A percentile compares a stretch with the other conserved stretches of the same genome.
Evolutionary conservation across 2,329 filamentous ascomycete species (phyloP).

Genomic region (Exophiala sp.): DNA sequence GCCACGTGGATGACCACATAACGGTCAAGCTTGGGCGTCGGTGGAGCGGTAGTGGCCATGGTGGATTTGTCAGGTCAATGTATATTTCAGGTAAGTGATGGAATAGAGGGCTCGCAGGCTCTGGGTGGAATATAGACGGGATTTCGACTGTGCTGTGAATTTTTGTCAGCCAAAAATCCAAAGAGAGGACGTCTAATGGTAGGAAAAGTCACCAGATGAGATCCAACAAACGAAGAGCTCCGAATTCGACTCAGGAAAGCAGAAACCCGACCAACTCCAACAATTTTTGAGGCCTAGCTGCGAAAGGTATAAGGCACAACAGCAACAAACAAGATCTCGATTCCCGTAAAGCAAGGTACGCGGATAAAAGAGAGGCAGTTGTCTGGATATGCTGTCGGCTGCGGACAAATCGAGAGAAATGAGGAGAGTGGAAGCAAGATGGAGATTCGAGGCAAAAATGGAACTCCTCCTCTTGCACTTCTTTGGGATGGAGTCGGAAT

Average conservation of each 20-base stretch:
- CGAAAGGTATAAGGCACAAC: conserved; percentile 8
- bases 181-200: neutral
- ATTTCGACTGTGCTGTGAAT: conserved; percentile 7
- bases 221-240: conserved; percentile 11
- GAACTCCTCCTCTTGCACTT: neutral
- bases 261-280: conserved; percentile 26
- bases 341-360: conserved; percentile 29
- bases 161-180: conserved; percentile 10
- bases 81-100: neutral
- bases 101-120: neutral
- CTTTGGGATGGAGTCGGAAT: conserved; percentile 1
- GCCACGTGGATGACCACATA: conserved; percentile 98
- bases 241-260: conserved; percentile 21
- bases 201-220: conserved; percentile 16
- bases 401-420: conserved; percentile 28
- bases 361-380: conserved; percentile 33
- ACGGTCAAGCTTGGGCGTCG: conserved; percentile 78
- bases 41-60: conserved; percentile 46
- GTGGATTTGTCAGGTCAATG: conserved; percentile 26
- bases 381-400: conserved; percentile 30
- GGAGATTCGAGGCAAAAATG: conserved; percentile 22
- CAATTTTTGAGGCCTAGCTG: conserved; percentile 11
- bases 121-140: conserved; percentile 5
- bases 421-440: conserved; percentile 27
- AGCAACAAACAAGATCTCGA: conserved; percentile 12